Evolutionary conservation across 148 eudicot genomes (phyloP).

Genomic region (Simmondsia chinensis): DNA sequence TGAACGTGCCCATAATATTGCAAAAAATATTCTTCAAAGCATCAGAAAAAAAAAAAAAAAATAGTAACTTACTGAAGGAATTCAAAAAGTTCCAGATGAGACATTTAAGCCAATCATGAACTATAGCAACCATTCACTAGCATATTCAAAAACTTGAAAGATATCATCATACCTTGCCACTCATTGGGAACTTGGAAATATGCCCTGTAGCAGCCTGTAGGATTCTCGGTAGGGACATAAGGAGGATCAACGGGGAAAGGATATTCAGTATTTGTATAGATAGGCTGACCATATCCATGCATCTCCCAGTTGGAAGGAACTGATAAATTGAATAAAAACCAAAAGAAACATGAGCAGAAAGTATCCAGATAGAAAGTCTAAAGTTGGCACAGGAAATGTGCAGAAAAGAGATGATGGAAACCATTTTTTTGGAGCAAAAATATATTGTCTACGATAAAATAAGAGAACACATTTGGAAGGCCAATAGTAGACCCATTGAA

Average conservation of each 20-base stretch:
- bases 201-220: constrained; percentile 92
- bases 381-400: no score
- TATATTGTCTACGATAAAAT: no score
- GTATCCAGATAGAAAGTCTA: no score
- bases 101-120: neutral
- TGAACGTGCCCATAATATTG: no score
- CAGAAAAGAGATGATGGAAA: no score
- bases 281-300: constrained; percentile 91
- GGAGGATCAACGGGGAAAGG: constrained; percentile 91
- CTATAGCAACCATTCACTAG: neutral
- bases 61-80: neutral
- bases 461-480: no score
- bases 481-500: no score
- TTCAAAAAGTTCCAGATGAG: neutral
- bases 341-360: no score
- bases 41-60: neutral
- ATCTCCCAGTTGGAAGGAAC: constrained; percentile 98
- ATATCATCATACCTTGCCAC: constrained; percentile 67
- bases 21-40: constrained; percentile 2
- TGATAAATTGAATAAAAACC: constrained; percentile 35
- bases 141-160: neutral
- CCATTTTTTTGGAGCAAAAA: no score
- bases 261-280: constrained; percentile 69
- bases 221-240: constrained; percentile 81
- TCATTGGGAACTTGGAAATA: constrained; percentile 61